Base-by-base conservation (phyloP, 768 basidiomycete genomes). In the Lentinula sp. region DNA sequence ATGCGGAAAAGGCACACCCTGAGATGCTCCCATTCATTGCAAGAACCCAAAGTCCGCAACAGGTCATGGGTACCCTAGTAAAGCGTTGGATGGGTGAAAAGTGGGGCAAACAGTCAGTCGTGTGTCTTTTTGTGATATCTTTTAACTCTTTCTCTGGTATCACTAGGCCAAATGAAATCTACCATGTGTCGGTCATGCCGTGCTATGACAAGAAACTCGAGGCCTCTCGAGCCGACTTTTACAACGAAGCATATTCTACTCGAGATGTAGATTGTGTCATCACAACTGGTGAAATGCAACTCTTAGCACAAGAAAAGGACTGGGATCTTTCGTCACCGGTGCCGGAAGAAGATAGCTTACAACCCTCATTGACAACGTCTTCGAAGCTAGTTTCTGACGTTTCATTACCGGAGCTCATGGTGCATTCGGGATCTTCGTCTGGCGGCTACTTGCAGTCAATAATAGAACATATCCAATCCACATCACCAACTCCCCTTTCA, bases 191-290 rank as follows among this genome's bases (percentile, higher is more conserved):
- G 0, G 95, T 98, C 55, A 98, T 98, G 95, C 96, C 97, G 0
- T 99, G 97, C 73, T 98, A 98, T 74, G 97, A 99, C 81, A 98
- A 98, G 76, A 99, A 99, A 70, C 85, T 99, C 15, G 97, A 99
- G 74, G 97, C 97, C 0, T 98, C 95, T 8, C 83, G 97, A 32
- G 84, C 87, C 51, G 95, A 99, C 69, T 99, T 98, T 70, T 93
- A 93, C 70, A 86, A 87, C 63, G 87, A 89, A 7, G 66, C 83
- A 1, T 89, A 93, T 72, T 79, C 87, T 42, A 94, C 93, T 9
- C 80, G 95, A 59, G 96, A 98, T 66, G 93, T 98, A 49, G 97
- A 98, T 73, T 97, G 95, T 70, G 97, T 99, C 28, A 84, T 98
- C 64, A 98, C 97, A 12, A 98, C 97, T 0, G 96, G 94, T 36